phyloP scores from a whole-genome alignment of 192 early-diverging fungal species.

The Coemansia sp. region DNA sequence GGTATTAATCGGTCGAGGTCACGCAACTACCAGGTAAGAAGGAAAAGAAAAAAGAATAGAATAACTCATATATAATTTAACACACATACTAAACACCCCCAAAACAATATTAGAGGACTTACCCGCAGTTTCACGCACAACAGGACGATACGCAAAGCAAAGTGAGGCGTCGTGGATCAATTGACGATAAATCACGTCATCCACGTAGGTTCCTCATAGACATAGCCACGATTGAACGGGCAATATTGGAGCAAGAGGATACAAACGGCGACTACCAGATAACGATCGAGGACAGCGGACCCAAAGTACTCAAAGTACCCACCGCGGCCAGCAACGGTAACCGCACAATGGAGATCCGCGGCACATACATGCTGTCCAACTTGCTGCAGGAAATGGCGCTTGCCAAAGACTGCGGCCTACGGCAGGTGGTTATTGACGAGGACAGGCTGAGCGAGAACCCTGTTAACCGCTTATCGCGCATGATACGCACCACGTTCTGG shows the following conservation, averaged over 20 bases:
- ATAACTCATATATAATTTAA: too few relatives aligned
- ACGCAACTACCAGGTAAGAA: constrained; percentile 42
- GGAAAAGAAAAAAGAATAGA: neutral
- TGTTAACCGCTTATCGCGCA: constrained; percentile 82
- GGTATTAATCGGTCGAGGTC: constrained; percentile 41
- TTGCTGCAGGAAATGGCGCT: constrained; percentile 94
- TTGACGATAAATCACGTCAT: constrained; percentile 65
- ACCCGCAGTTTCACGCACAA: constrained; percentile 5
- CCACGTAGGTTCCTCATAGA: constrained; percentile 85
- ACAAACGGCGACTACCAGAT: constrained; percentile 95
- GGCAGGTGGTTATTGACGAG: constrained; percentile 88
- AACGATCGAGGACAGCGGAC: constrained; percentile 89
- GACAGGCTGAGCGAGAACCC: constrained; percentile 93
- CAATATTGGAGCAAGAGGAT: constrained; percentile 91
- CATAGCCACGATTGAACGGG: constrained; percentile 78
- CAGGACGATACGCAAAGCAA: neutral
- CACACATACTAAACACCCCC: neutral
- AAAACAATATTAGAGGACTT: neutral
- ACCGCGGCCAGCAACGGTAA: constrained; percentile 87
- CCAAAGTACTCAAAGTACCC: constrained; percentile 85
- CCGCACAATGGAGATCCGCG: constrained; percentile 88
- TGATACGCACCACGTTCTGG: constrained; percentile 96
- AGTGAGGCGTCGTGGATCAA: constrained; percentile 60
- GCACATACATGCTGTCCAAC: constrained; percentile 95
- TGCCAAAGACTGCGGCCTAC: constrained; percentile 85